Evolutionary conservation across 352 stramenopile genomes (phyloP), one percentile per base, ranked within the genome.

Genomic region (Phytopythium boreale): DNA sequence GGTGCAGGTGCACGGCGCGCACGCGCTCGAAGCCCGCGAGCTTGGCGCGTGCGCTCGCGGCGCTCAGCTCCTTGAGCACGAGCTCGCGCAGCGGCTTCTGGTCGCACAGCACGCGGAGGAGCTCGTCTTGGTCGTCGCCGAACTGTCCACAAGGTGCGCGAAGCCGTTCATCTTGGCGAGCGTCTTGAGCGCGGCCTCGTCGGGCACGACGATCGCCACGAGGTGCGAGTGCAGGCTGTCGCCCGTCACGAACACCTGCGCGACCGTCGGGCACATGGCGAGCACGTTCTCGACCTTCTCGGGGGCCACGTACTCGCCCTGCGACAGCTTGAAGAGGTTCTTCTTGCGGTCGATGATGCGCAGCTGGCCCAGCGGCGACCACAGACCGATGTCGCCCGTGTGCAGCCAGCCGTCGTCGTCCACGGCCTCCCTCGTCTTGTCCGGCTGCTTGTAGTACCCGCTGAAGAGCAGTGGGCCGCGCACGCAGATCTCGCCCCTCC

Each of bases 201-300:
- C 86, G 0, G 87, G 86, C 27, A 99, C 93, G 47, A 99, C 75
- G 58, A 99, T 84, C 6, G 89, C 96, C 41, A 99, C 95, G 20
- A 99, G 82, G 56, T 86, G 93, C 58, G 79, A 98, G 72, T 98
- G 93, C 58, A 98, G 93, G 26, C 90, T 98, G 74, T 99, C 97
- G 26, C 97, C 97, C 59, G 98, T 91, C 20, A 99, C 92, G 71
- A 99, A 99, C 39, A 90, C 80, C 76, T 99, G 96, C 26, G 80
- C 93, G 52, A 99, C 93, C 66, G 96, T 97, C 2, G 75, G 71
- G 62, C 78, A 96, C 50, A 95, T 96, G 29, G 82, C 74, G 1
- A 98, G 95, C 19, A 89, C 81, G 67, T 97, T 97, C 76, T 99
- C 97, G 67, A 99, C 93, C 79, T 98, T 98, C 75, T 99, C 97